Evolutionary conservation across 495 filamentous ascomycete species (phyloP).

Genomic region (Sporormia fimetaria): DNA sequence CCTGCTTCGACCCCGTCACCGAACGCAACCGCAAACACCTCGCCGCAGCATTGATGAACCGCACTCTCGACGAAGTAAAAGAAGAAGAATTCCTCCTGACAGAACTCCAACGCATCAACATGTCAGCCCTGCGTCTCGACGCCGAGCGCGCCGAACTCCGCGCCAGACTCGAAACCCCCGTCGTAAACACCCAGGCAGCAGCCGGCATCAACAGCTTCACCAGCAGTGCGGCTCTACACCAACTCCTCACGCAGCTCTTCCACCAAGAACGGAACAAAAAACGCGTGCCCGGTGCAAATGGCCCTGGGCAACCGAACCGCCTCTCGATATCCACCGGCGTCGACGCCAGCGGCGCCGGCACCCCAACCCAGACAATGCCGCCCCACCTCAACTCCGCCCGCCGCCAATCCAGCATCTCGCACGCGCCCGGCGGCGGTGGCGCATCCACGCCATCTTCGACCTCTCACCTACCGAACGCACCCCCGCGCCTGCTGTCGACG

Average conservation of each 20-base stretch:
- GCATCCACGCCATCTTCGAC: conserved; percentile 17
- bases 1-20: conserved; percentile 66
- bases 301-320: too few relatives aligned
- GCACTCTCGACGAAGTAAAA: conserved; percentile 73
- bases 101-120: conserved; percentile 81
- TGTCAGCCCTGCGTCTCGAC: conserved; percentile 67
- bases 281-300: too few relatives aligned
- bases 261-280: conserved; percentile 80
- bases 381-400: too few relatives aligned
- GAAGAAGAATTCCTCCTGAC: conserved; percentile 82
- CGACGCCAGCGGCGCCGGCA: too few relatives aligned
- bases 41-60: conserved; percentile 62
- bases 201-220: conserved; percentile 56
- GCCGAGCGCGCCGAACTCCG: conserved; percentile 87
- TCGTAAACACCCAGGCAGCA: conserved; percentile 16
- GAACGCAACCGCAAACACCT: conserved; percentile 74
- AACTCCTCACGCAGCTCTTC: conserved; percentile 66
- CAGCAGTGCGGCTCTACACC: conserved; percentile 63
- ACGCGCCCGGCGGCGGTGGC: conserved; percentile 13
- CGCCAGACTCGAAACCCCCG: conserved; percentile 57
- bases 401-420: too few relatives aligned
- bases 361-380: too few relatives aligned
- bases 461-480: conserved; percentile 28
- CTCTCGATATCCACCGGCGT: too few relatives aligned
- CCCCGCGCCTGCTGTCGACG: conserved; percentile 57